phyloP scores from a whole-genome alignment of 805 yeast species.

The Sugiyamaella floridensis region DNA sequence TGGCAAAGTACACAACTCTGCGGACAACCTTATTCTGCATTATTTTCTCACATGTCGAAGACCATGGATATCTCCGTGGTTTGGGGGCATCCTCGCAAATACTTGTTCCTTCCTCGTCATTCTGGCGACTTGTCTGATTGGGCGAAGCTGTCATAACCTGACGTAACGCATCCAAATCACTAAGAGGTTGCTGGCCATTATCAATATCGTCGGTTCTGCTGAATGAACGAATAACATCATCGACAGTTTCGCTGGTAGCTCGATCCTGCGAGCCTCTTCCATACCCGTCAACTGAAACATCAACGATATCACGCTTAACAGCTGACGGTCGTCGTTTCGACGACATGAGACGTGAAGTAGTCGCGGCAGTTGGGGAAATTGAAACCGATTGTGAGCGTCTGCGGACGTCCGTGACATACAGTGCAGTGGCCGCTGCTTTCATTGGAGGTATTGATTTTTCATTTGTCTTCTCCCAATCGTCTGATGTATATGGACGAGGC shows the following conservation, averaged over 20 bases:
- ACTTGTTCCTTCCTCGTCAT: background rate
- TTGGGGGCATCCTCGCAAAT: background rate
- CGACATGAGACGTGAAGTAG: background rate
- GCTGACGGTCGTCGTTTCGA: background rate
- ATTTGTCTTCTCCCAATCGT: background rate
- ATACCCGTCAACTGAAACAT: background rate
- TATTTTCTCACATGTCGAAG: background rate
- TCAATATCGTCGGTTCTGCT: background rate
- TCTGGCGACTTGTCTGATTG: background rate
- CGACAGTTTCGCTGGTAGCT: constrained; percentile 6
- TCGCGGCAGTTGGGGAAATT: constrained; percentile 2
- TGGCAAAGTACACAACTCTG: constrained; percentile 16
- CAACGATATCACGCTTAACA: background rate
- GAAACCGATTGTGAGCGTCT: constrained; percentile 1
- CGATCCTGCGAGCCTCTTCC: background rate
- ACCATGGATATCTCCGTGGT: background rate
- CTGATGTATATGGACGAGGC: background rate
- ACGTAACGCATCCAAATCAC: background rate
- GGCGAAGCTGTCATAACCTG: background rate
- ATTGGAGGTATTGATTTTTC: background rate
- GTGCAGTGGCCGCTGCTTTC: background rate
- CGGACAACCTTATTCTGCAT: background rate
- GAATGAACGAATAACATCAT: constrained; percentile 13
- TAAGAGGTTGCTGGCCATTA: background rate
- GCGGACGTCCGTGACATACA: background rate